Percentiles rank a stretch among this genome's conserved stretches.
These are phyloP conservation scores for Suhomyces kunorum DNA, from an alignment of 1,139 yeast genomes.

Conservation along the genomic window DNA sequence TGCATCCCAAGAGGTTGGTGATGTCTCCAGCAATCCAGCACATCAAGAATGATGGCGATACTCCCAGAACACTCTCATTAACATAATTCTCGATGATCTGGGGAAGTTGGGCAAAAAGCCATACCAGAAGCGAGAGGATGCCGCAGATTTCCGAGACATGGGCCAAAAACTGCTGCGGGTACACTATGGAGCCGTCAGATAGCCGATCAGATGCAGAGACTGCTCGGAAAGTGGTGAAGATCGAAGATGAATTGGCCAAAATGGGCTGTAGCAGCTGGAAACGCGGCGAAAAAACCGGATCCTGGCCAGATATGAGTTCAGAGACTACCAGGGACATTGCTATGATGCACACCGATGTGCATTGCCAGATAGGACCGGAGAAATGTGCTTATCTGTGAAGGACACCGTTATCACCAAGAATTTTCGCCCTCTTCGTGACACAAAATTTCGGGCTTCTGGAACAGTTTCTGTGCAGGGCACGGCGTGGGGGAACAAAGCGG, in stretches of 20 bases:
- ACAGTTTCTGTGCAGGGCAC: background rate
- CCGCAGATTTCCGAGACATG: slow-evolving; percentile 25
- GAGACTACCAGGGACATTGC: background rate
- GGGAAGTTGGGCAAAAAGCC: slow-evolving; percentile 34
- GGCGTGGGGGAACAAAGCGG: background rate
- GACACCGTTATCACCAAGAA: slow-evolving; percentile 6
- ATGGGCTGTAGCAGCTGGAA: background rate
- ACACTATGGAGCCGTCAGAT: background rate
- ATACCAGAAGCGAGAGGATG: slow-evolving; percentile 30
- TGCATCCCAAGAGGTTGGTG: slow-evolving; percentile 26
- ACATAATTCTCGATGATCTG: slow-evolving; percentile 28
- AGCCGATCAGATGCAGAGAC: background rate
- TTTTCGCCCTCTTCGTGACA: slow-evolving; percentile 1
- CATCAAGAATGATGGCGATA: slow-evolving; percentile 22
- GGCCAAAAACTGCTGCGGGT: slow-evolving; percentile 2
- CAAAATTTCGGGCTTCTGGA: background rate
- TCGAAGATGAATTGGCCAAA: background rate
- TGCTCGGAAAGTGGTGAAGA: background rate
- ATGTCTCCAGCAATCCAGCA: slow-evolving; percentile 30
- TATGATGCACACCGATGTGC: background rate
- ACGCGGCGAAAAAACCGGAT: background rate
- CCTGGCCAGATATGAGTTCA: background rate
- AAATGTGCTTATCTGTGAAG: background rate
- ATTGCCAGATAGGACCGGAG: background rate
- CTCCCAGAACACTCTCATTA: slow-evolving; percentile 28